These are phyloP conservation scores for Candida qinlingensis DNA, from an alignment of 805 yeast genomes.

Conservation along the genomic window DNA sequence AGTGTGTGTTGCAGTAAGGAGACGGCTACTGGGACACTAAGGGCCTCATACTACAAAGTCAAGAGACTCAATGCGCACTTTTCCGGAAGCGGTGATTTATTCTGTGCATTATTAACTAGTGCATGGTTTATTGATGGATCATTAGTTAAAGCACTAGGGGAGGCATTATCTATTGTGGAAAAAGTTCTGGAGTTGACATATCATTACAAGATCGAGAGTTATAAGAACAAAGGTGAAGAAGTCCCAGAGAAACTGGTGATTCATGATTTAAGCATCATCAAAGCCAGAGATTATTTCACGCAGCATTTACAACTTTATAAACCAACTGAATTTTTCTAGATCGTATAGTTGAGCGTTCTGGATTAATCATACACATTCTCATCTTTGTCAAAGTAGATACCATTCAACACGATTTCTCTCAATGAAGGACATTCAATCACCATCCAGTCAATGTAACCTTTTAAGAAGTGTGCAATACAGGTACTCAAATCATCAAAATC, in stretches of 20 bases:
- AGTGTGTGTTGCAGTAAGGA: constrained; percentile 31
- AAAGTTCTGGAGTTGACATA: constrained; percentile 38
- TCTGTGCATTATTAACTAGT: constrained; percentile 56
- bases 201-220: constrained; percentile 16
- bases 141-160: constrained; percentile 31
- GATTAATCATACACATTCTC: constrained; percentile 23
- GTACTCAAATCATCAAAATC: constrained; percentile 36
- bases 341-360: too few relatives aligned
- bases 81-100: constrained; percentile 73
- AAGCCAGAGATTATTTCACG: constrained; percentile 31
- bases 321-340: not conserved
- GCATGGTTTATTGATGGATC: constrained; percentile 29
- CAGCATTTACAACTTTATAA: constrained; percentile 6
- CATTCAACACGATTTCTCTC: constrained; percentile 32
- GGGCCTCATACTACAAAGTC: constrained; percentile 33
- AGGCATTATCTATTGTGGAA: constrained; percentile 36
- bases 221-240: constrained; percentile 12
- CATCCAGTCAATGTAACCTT: constrained; percentile 34
- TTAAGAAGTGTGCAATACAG: constrained; percentile 43
- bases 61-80: constrained; percentile 52
- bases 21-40: not conserved
- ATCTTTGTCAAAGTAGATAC: constrained; percentile 33
- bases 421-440: constrained; percentile 30
- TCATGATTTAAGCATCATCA: constrained; percentile 41
- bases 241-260: constrained; percentile 22